Conservation (phyloP, 805 yeast genomes). For the Wilhelminamyces savonicus region DNA sequence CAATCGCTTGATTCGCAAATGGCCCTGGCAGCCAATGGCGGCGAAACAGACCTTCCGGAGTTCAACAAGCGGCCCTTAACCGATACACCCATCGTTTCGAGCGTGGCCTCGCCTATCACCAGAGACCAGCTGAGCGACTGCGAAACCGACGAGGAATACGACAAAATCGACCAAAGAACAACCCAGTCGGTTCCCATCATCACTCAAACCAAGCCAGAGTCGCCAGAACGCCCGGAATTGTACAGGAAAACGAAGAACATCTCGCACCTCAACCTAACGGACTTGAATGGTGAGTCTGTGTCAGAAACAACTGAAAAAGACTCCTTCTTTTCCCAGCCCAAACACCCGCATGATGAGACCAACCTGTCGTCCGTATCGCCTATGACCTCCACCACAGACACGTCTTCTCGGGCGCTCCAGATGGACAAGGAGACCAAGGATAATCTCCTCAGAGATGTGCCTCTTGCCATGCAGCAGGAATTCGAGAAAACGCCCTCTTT, state of each 20-base stretch:
- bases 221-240: too few species aligned
- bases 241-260: conserved; percentile 29
- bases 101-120: conserved; percentile 47
- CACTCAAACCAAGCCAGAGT: too few species aligned
- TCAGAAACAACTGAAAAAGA: neutral
- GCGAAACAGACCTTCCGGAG: conserved; percentile 46
- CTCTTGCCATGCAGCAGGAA: conserved; percentile 26
- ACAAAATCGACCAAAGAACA: conserved; percentile 2
- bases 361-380: conserved; percentile 17
- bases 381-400: conserved; percentile 4
- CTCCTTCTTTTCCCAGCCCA: too few species aligned
- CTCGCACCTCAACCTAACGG: conserved; percentile 34
- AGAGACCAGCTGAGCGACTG: conserved; percentile 16
- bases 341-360: neutral
- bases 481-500: conserved; percentile 36
- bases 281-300: conserved; percentile 13
- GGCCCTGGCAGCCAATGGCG: too few species aligned
- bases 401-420: conserved; percentile 1
- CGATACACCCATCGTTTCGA: conserved; percentile 66
- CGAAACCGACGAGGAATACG: conserved; percentile 19
- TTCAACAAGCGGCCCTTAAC: conserved; percentile 69
- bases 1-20: too few species aligned
- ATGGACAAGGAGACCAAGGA: conserved; percentile 5
- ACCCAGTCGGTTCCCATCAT: too few species aligned
- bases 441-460: conserved; percentile 28